phyloP scores from a whole-genome alignment of 2,329 filamentous ascomycete species.

The Rhinocladiella similis region DNA sequence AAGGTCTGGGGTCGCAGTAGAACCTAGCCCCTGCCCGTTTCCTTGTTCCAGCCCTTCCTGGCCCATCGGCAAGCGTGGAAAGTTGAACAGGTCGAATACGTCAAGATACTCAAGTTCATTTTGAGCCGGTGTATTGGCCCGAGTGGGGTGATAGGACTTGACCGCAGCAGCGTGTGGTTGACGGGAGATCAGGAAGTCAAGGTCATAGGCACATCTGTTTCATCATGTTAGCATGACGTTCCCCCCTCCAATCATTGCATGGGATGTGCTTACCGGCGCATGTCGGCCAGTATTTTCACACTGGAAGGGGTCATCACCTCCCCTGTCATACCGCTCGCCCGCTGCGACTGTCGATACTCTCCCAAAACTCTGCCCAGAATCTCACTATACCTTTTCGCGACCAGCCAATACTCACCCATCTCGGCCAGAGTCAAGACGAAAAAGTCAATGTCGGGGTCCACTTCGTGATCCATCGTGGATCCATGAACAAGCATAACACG shows the following conservation, averaged over 20 bases:
- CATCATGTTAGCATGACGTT: conserved; percentile 12
- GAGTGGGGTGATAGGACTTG: conserved; percentile 45
- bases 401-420: conserved; percentile 82
- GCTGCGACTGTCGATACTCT: conserved; percentile 78
- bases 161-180: conserved; percentile 56
- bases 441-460: conserved; percentile 75
- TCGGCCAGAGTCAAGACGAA: conserved; percentile 79
- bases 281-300: conserved; percentile 84
- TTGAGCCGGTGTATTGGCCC: conserved; percentile 68
- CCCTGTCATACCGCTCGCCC: conserved; percentile 58
- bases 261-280: conserved; percentile 75
- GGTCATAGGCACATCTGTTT: conserved; percentile 51
- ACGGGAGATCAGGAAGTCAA: conserved; percentile 84
- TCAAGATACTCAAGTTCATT: conserved; percentile 89
- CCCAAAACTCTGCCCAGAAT: conserved; percentile 81
- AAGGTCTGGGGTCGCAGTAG: conserved; percentile 20
- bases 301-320: conserved; percentile 77
- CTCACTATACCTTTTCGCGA: conserved; percentile 77
- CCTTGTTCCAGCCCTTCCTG: conserved; percentile 26
- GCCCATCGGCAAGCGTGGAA: conserved; percentile 66
- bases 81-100: conserved; percentile 93
- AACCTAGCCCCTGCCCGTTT: conserved; percentile 9
- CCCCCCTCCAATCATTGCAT: conserved; percentile 5
- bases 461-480: conserved; percentile 80
- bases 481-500: conserved; percentile 85